Evolutionary conservation across 805 yeast genomes (phyloP), one percentile per base, ranked within the genome.

Genomic region (Yamadazyma laniorum): DNA sequence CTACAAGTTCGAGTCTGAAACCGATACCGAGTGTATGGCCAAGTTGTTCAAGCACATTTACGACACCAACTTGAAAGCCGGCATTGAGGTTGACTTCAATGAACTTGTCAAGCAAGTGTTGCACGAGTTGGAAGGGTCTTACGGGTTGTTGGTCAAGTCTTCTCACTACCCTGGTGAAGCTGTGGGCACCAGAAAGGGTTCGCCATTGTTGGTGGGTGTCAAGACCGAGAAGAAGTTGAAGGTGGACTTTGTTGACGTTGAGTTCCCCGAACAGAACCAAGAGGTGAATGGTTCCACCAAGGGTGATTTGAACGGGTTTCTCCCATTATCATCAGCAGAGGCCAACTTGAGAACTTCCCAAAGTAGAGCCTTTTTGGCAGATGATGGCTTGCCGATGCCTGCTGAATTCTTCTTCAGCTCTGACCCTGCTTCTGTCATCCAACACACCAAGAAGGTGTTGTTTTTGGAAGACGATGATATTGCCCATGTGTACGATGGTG

Each of bases 1-100:
- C 40, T 82, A 75, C 59, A 63, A 63, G 42, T 93, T 93, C 61
- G 90, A 82, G 63, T 80, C 91, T 40, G 98, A 91, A 49, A 93
- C 99, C 35, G 99, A 93, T 69, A 87, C 99, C 19, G 99, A 93
- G 67, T 86, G 95, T 66, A 93, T 93, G 59, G 99, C 99, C 52
- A 90, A 88, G 67, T 75, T 93, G 56, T 87, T 86, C 72, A 86
- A 88, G 65, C 95, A 88, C 66, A 74, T 89, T 48, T 93, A 87
- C 65, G 95, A 88, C 63, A 72, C 85, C 44, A 80, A 80, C 59
- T 48, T 72, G 48, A 74, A 77, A 48, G 86, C 85, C 55, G 91
- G 90, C 48, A 72, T 77, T 47, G 83, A 84, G 43, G 71, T 85
- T 41, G 98, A 93, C 66, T 89, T 93, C 65, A 84, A 86, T 59